Percentiles rank a stretch among this genome's conserved stretches.
phyloP scores from a whole-genome alignment of 2,329 filamentous ascomycete genomes.

The Aspergillus felis region DNA sequence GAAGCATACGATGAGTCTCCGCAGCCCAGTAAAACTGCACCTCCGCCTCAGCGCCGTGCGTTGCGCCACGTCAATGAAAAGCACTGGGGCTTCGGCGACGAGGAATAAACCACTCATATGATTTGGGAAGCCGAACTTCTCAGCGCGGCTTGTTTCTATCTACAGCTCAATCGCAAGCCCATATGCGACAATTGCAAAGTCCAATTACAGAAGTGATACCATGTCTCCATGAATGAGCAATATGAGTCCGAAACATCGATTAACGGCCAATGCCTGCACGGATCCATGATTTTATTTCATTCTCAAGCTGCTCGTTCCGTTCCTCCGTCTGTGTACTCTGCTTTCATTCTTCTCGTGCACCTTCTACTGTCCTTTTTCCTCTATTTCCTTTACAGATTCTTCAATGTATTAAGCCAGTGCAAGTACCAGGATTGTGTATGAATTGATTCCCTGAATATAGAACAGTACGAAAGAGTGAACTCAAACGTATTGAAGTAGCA shows the following conservation, averaged over 20 bases:
- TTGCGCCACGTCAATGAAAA: conserved; percentile 30
- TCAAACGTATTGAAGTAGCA: not conserved
- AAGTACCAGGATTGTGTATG: not conserved
- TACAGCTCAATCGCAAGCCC: not conserved
- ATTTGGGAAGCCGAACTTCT: not conserved
- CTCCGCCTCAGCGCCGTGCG: conserved; percentile 22
- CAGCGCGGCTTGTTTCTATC: not conserved
- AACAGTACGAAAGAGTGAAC: not conserved
- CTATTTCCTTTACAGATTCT: not conserved
- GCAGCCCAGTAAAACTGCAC: conserved; percentile 24
- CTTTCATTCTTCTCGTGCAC: not conserved
- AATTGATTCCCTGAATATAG: not conserved
- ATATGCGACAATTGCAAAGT: not conserved
- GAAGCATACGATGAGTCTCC: conserved; percentile 39
- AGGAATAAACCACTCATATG: conserved; percentile 18
- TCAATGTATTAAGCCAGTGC: not conserved
- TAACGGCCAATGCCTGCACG: not conserved
- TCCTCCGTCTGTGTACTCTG: not conserved
- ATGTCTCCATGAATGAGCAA: not conserved
- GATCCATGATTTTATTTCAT: not conserved
- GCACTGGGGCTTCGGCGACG: conserved; percentile 43
- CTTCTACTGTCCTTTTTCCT: not conserved
- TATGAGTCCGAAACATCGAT: not conserved
- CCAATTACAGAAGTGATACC: not conserved
- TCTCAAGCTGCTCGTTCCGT: not conserved